phyloP scores from a whole-genome alignment of 805 yeast genomes.

The Ogataea methylovora region DNA sequence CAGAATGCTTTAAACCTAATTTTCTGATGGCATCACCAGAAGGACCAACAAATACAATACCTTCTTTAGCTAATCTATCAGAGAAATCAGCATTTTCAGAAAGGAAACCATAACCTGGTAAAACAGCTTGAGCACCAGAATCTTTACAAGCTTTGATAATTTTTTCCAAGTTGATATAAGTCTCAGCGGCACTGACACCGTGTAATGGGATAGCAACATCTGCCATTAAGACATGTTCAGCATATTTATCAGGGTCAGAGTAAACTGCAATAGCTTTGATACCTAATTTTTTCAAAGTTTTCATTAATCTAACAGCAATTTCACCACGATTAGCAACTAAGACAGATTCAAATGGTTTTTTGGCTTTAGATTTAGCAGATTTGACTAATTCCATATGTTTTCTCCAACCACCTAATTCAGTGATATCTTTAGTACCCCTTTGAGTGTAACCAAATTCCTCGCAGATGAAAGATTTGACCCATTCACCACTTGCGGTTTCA shows the following conservation, averaged over 20 bases:
- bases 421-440: slow-evolving; percentile 70
- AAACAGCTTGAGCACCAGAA: slow-evolving; percentile 86
- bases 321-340: slow-evolving; percentile 97
- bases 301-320: slow-evolving; percentile 91
- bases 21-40: slow-evolving; percentile 87
- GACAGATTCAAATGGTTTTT: slow-evolving; percentile 73
- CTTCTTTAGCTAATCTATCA: slow-evolving; percentile 75
- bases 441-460: slow-evolving; percentile 80
- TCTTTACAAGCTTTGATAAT: slow-evolving; percentile 79
- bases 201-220: slow-evolving; percentile 74
- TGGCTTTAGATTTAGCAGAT: slow-evolving; percentile 18
- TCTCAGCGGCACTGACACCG: slow-evolving; percentile 84
- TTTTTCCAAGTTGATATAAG: slow-evolving; percentile 81
- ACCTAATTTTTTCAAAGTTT: slow-evolving; percentile 72
- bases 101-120: slow-evolving; percentile 95
- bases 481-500: slow-evolving; percentile 70
- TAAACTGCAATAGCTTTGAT: slow-evolving; percentile 82
- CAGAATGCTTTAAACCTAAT: slow-evolving; percentile 92
- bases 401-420: slow-evolving; percentile 88
- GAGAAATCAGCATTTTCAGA: slow-evolving; percentile 96
- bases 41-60: slow-evolving; percentile 94
- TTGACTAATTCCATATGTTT: slow-evolving; percentile 35
- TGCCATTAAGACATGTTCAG: slow-evolving; percentile 79
- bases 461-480: slow-evolving; percentile 91
- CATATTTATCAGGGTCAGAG: slow-evolving; percentile 83